Percentiles rank a stretch among this genome's conserved stretches.
These are phyloP conservation scores for Candolleomyces eurysporus DNA, from an alignment of 768 basidiomycete genomes.

Conservation along the genomic window DNA sequence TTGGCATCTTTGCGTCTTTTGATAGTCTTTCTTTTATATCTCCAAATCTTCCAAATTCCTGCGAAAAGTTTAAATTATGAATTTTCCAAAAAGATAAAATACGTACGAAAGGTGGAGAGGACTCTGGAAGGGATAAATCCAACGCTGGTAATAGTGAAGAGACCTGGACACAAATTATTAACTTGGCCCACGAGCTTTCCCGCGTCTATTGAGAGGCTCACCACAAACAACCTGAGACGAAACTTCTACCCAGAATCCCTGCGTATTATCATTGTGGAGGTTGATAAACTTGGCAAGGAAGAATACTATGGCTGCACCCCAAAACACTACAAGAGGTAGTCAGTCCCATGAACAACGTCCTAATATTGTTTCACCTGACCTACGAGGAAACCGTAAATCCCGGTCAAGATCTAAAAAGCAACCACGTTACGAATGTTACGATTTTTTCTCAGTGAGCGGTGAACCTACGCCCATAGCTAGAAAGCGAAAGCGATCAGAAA, in stretches of 20 bases:
- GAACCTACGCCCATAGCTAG: constrained; percentile 65
- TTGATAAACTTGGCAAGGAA: constrained; percentile 70
- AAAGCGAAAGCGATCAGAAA: background rate
- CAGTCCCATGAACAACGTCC: constrained; percentile 1
- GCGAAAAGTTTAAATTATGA: background rate
- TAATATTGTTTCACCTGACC: constrained; percentile 36
- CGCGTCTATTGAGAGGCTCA: constrained; percentile 20
- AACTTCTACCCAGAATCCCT: constrained; percentile 83
- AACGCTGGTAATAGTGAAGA: constrained; percentile 80
- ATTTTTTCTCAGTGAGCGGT: background rate
- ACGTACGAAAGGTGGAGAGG: constrained; percentile 72
- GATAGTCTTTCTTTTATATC: constrained; percentile 61
- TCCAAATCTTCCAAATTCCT: constrained; percentile 77
- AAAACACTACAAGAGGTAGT: constrained; percentile 54
- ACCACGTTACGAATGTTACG: constrained; percentile 3
- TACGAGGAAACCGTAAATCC: constrained; percentile 75
- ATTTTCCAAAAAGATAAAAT: background rate
- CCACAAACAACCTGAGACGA: constrained; percentile 77
- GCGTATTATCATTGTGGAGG: constrained; percentile 61
- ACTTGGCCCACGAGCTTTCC: background rate
- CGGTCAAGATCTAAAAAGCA: constrained; percentile 49
- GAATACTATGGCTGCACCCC: constrained; percentile 82
- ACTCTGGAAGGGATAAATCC: constrained; percentile 76
- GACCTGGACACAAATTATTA: constrained; percentile 35
- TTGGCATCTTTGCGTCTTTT: constrained; percentile 59